A percentile compares a stretch with the other conserved stretches of the same genome.
phyloP scores from a whole-genome alignment of 352 stramenopile genomes.

The Pythium sp. region DNA sequence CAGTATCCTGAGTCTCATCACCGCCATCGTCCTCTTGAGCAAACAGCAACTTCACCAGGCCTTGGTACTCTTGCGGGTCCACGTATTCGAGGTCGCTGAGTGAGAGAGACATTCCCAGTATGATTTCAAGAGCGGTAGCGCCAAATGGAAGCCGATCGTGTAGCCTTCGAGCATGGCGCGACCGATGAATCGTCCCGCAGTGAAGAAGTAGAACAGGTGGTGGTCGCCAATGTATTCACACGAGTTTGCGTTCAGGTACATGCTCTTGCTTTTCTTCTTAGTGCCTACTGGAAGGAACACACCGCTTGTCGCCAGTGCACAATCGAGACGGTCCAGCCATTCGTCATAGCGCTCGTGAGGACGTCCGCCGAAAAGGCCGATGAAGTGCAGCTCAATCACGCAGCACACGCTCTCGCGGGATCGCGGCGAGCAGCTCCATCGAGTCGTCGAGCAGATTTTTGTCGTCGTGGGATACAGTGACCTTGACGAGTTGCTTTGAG shows the following conservation, averaged over 20 bases:
- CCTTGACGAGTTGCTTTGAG: background rate
- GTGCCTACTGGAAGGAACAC: slow-evolving; percentile 29
- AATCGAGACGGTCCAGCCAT: slow-evolving; percentile 65
- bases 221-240: background rate
- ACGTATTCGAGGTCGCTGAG: slow-evolving; percentile 86
- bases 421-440: slow-evolving; percentile 24
- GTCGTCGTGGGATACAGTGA: background rate
- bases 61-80: slow-evolving; percentile 24
- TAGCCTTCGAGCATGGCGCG: slow-evolving; percentile 73
- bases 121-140: slow-evolving; percentile 91
- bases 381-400: slow-evolving; percentile 51
- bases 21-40: slow-evolving; percentile 15
- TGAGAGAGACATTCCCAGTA: slow-evolving; percentile 88
- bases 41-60: slow-evolving; percentile 19
- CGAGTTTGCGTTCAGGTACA: slow-evolving; percentile 35
- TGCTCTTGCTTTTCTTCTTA: slow-evolving; percentile 32
- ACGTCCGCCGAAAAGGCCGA: slow-evolving; percentile 59
- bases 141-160: slow-evolving; percentile 88
- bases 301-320: slow-evolving; percentile 23
- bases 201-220: slow-evolving; percentile 36
- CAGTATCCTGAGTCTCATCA: background rate
- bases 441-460: slow-evolving; percentile 15
- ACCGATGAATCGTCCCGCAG: slow-evolving; percentile 37
- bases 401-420: slow-evolving; percentile 29
- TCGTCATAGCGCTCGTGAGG: slow-evolving; percentile 64